These are phyloP conservation scores for Leishmania aethiopica DNA, from an alignment of 208 protist genomes.

Conservation along the genomic window DNA sequence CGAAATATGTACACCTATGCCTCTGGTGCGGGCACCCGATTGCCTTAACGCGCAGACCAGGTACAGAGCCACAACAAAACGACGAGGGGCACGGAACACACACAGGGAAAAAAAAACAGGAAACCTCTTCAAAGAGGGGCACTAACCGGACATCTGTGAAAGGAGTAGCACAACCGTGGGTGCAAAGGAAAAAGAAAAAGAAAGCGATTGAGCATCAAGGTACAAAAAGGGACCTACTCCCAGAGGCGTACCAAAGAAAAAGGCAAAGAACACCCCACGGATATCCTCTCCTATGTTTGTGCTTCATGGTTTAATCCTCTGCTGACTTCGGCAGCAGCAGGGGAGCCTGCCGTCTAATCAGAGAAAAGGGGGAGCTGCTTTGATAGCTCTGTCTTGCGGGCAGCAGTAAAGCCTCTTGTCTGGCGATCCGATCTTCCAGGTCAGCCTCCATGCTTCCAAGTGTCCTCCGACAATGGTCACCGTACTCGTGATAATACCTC, in stretches of 20 bases:
- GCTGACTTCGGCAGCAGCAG: not conserved
- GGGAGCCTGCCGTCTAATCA: not conserved
- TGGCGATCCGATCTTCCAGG: slow-evolving; percentile 5
- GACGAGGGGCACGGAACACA: not conserved
- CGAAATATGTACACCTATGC: not conserved
- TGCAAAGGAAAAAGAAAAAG: not conserved
- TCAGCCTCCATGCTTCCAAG: not conserved
- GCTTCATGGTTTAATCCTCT: not conserved
- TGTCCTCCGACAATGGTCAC: not conserved
- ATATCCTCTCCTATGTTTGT: not conserved
- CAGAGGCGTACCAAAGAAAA: not conserved
- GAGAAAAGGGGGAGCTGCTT: not conserved
- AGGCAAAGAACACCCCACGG: not conserved
- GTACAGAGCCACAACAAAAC: not conserved
- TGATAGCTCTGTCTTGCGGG: not conserved
- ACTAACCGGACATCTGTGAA: not conserved
- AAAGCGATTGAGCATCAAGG: not conserved
- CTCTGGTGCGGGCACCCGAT: not conserved
- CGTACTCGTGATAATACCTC: not conserved
- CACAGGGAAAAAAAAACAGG: not conserved
- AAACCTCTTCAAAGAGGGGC: not conserved
- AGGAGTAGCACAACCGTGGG: not conserved
- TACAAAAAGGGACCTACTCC: not conserved
- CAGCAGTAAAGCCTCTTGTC: not conserved
- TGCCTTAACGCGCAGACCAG: not conserved